Evolutionary conservation across 148 eudicot genomes (phyloP).

Genomic region (Camellia sinensis): DNA sequence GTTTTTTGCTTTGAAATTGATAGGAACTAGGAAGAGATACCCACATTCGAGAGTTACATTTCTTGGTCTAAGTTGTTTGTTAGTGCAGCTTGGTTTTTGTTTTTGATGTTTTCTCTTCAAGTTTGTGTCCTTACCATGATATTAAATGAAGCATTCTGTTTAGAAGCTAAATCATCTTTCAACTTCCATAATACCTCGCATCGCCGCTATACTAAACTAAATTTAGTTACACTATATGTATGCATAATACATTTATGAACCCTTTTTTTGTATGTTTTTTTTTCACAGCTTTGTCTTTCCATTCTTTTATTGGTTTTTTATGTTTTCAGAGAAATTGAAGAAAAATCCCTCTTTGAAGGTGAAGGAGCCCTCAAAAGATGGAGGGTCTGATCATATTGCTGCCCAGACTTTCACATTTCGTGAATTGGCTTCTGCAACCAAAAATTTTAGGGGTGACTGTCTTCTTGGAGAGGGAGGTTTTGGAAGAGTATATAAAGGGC

Average conservation of each 20-base stretch:
- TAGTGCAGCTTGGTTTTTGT: neutral
- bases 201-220: neutral
- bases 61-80: neutral
- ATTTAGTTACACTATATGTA: neutral
- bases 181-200: neutral
- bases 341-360: slow-evolving; percentile 15
- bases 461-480: slow-evolving; percentile 62
- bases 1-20: neutral
- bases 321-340: slow-evolving; percentile 28
- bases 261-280: neutral
- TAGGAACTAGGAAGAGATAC: neutral
- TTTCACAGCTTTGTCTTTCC: neutral
- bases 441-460: slow-evolving; percentile 50
- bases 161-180: slow-evolving; percentile 2
- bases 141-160: neutral
- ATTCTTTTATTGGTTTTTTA: neutral
- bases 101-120: neutral
- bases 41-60: neutral
- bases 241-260: neutral
- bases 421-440: slow-evolving; percentile 55
- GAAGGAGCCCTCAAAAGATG: slow-evolving; percentile 28
- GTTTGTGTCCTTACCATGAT: neutral
- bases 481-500: slow-evolving; percentile 66
- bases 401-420: slow-evolving; percentile 54
- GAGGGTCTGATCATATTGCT: slow-evolving; percentile 34